These are phyloP conservation scores for Heliamphora pulchella DNA, from an alignment of 179 eudicot species.

Conservation along the genomic window DNA sequence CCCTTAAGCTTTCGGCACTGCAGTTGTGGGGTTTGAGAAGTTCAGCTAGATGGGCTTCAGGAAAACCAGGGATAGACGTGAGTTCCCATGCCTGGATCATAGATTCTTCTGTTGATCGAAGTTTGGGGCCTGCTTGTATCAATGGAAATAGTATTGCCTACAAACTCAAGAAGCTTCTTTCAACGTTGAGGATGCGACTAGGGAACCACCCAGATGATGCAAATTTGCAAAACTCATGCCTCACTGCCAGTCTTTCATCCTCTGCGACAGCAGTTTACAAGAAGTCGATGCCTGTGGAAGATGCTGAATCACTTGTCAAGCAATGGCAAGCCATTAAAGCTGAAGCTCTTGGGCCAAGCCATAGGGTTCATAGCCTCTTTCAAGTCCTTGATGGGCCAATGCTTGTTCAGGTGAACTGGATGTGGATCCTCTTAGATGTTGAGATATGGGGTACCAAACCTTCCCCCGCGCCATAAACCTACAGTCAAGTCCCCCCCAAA, in stretches of 20 bases:
- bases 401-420: slow-evolving; percentile 72
- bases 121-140: slow-evolving; percentile 24
- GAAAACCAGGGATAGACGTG: slow-evolving; percentile 20
- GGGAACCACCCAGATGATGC: slow-evolving; percentile 22
- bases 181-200: slow-evolving; percentile 27
- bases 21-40: slow-evolving; percentile 34
- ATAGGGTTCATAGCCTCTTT: slow-evolving; percentile 50
- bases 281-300: slow-evolving; percentile 68
- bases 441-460: not conserved
- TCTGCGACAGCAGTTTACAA: slow-evolving; percentile 33
- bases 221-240: slow-evolving; percentile 34
- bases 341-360: slow-evolving; percentile 89
- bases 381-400: slow-evolving; percentile 84
- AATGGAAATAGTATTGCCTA: slow-evolving; percentile 26
- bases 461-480: too few relatives aligned
- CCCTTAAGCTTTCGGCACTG: slow-evolving; percentile 44
- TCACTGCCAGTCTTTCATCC: slow-evolving; percentile 47
- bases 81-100: slow-evolving; percentile 26
- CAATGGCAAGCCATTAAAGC: slow-evolving; percentile 93
- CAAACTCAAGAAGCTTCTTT: slow-evolving; percentile 37
- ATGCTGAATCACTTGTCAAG: slow-evolving; percentile 92
- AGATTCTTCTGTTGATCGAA: slow-evolving; percentile 32
- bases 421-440: not conserved
- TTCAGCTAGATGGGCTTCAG: slow-evolving; percentile 29
- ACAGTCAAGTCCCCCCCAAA: too few relatives aligned